These are phyloP conservation scores for Exutisphaerella laricina DNA, from an alignment of 2,329 filamentous ascomycete genomes.

Conservation along the genomic window DNA sequence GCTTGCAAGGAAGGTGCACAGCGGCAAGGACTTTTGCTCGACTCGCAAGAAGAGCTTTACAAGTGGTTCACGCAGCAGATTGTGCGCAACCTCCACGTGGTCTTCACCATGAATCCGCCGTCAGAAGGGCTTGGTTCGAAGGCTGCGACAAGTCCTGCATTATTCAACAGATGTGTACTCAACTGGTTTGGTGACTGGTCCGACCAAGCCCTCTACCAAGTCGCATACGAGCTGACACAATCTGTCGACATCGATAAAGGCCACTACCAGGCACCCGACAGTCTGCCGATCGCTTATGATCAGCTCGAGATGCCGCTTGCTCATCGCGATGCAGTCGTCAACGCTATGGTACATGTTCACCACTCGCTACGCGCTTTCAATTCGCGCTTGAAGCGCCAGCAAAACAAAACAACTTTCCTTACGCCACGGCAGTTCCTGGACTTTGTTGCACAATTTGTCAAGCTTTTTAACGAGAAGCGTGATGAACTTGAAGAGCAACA, in stretches of 20 bases:
- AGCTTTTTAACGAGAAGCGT: slow-evolving; percentile 94
- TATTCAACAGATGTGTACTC: slow-evolving; percentile 99
- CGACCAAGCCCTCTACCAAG: slow-evolving; percentile 96
- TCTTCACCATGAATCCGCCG: slow-evolving; percentile 99
- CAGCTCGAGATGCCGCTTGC: slow-evolving; percentile 77
- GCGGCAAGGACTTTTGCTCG: slow-evolving; percentile 85
- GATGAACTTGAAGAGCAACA: slow-evolving; percentile 99
- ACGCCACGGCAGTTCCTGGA: slow-evolving; percentile 97
- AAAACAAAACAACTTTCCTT: slow-evolving; percentile 85
- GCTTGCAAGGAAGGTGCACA: slow-evolving; percentile 98
- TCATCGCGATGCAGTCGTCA: slow-evolving; percentile 87
- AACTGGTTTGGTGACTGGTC: slow-evolving; percentile 99
- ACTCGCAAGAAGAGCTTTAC: slow-evolving; percentile 99
- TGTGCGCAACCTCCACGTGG: slow-evolving; percentile 96
- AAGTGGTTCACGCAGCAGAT: slow-evolving; percentile 99
- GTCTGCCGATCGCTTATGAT: slow-evolving; percentile 86
- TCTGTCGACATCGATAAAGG: slow-evolving; percentile 91
- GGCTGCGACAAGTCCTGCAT: slow-evolving; percentile 90
- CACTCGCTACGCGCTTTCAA: slow-evolving; percentile 93
- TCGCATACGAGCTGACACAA: slow-evolving; percentile 89
- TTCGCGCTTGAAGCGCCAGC: slow-evolving; percentile 77
- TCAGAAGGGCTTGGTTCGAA: slow-evolving; percentile 92
- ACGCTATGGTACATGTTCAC: slow-evolving; percentile 98
- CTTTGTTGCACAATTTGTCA: slow-evolving; percentile 96
- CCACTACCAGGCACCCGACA: slow-evolving; percentile 80